These are phyloP conservation scores for Rubia balearica DNA, from an alignment of 305 asterid genomes.

Conservation along the genomic window DNA sequence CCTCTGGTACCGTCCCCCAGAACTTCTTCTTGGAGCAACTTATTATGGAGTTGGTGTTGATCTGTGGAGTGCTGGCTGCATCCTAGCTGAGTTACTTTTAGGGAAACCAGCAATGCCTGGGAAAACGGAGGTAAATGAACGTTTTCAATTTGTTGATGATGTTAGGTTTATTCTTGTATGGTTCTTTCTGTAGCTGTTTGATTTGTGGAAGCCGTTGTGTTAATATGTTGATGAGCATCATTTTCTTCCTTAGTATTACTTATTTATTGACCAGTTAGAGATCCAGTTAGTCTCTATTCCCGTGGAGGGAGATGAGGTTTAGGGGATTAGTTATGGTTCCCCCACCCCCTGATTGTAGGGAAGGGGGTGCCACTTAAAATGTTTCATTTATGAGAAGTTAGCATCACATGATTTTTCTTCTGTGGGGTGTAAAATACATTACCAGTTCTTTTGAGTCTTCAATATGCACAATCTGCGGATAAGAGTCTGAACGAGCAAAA, in stretches of 20 bases:
- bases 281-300: not conserved
- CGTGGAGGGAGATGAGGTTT: not conserved
- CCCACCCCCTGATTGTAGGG: not conserved
- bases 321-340: not conserved
- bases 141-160: not conserved
- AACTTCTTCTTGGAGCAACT: constrained; percentile 78
- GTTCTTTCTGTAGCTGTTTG: not conserved
- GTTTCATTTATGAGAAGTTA: not conserved
- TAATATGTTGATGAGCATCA: not conserved
- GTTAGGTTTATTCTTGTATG: not conserved
- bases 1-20: constrained; percentile 97
- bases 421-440: not conserved
- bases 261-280: not conserved
- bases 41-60: constrained; percentile 77
- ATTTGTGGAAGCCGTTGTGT: not conserved
- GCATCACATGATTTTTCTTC: not conserved
- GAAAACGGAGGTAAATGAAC: constrained; percentile 65
- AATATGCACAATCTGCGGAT: not conserved
- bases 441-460: not conserved
- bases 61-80: constrained; percentile 95
- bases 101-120: constrained; percentile 86
- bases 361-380: no score
- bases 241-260: not conserved
- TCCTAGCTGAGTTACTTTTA: constrained; percentile 68
- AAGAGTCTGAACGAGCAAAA: not conserved